Evolutionary conservation across 129 eudicot genomes (phyloP).

Genomic region (Silybum marianum): DNA sequence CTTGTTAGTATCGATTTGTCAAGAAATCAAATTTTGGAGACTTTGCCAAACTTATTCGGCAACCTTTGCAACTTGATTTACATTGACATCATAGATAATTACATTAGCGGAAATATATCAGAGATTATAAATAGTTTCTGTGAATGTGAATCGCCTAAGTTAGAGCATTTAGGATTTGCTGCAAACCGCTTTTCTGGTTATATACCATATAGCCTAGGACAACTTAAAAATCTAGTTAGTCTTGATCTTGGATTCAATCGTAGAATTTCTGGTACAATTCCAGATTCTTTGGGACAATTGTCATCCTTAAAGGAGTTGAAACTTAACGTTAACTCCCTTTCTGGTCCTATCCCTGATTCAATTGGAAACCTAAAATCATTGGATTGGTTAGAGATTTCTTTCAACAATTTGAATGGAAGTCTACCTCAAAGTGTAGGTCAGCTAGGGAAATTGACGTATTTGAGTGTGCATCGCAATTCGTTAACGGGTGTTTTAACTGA

Average conservation of each 20-base stretch:
- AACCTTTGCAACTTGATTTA: conserved; percentile 24
- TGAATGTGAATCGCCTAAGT: conserved; percentile 26
- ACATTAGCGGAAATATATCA: conserved; percentile 25
- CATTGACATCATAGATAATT: conserved; percentile 26
- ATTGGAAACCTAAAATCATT: conserved; percentile 38
- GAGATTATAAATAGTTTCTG: conserved; percentile 27
- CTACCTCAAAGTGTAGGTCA: conserved; percentile 45
- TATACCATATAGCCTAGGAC: conserved; percentile 24
- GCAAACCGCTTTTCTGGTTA: conserved; percentile 26
- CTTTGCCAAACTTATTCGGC: conserved; percentile 23
- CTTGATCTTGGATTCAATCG: conserved; percentile 17
- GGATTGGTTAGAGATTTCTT: conserved; percentile 17
- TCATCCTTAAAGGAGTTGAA: conserved; percentile 21
- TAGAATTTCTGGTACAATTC: conserved; percentile 26
- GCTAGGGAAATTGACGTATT: conserved; percentile 21
- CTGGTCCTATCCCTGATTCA: conserved; percentile 36
- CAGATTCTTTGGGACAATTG: conserved; percentile 36
- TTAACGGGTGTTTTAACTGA: conserved; percentile 43
- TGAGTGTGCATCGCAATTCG: conserved; percentile 28
- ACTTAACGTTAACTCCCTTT: conserved; percentile 33
- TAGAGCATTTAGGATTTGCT: conserved; percentile 18
- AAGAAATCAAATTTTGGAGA: conserved; percentile 22
- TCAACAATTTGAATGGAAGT: conserved; percentile 38
- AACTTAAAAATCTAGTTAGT: conserved; percentile 22
- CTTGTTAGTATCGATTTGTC: conserved; percentile 36